Percentiles rank a stretch among this genome's conserved stretches.
Conservation (phyloP, 257 asterid genomes). For the Solanum corneliomulleri region DNA sequence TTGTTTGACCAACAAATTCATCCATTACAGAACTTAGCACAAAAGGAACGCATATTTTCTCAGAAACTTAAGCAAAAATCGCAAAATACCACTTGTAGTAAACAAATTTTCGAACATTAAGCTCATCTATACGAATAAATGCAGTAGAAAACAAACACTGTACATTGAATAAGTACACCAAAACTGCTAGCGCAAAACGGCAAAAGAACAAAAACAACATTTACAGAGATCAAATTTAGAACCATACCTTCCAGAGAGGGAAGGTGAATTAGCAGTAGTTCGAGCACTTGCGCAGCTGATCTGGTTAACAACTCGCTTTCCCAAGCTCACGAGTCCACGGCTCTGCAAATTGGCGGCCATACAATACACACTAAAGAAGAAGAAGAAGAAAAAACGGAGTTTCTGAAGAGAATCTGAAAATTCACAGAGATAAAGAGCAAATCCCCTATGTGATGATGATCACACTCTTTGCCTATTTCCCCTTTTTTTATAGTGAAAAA, state of each 20-base stretch:
- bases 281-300: conserved; percentile 14
- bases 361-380: conserved; percentile 1
- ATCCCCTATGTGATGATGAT: background rate
- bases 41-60: background rate
- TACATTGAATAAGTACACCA: background rate
- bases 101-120: background rate
- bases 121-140: background rate
- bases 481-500: background rate
- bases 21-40: background rate
- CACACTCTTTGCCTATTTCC: background rate
- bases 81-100: background rate
- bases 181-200: background rate
- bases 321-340: conserved; percentile 32
- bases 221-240: background rate
- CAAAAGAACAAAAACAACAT: background rate
- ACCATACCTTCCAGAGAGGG: conserved; percentile 19
- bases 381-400: background rate
- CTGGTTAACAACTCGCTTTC: conserved; percentile 30
- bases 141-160: background rate
- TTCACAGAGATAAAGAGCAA: conserved; percentile 3
- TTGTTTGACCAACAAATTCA: background rate
- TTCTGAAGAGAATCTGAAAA: background rate
- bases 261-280: conserved; percentile 1
- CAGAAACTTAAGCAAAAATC: background rate
- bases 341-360: conserved; percentile 59